These are phyloP conservation scores for Brassica juncea DNA, from an alignment of 345 rosid species.

Conservation along the genomic window DNA sequence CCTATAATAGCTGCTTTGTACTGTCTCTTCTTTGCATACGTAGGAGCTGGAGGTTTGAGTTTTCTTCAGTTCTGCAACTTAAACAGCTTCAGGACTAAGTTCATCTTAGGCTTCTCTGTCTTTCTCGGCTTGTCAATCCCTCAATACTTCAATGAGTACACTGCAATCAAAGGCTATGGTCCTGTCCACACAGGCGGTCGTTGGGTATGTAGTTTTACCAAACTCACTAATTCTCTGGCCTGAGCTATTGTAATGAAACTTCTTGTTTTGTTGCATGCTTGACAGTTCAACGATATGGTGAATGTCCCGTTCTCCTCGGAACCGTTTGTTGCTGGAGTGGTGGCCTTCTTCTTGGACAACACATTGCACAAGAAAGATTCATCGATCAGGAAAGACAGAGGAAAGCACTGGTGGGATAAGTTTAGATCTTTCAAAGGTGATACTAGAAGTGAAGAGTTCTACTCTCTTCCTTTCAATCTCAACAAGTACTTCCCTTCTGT, in stretches of 20 bases:
- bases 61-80: constrained; percentile 96
- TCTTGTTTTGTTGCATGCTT: constrained; percentile 4
- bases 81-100: constrained; percentile 78
- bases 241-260: constrained; percentile 14
- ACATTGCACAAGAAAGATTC: constrained; percentile 63
- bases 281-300: constrained; percentile 92
- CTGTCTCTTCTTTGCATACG: constrained; percentile 91
- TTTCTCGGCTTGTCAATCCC: constrained; percentile 92
- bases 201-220: constrained; percentile 63
- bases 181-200: constrained; percentile 81
- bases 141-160: constrained; percentile 93
- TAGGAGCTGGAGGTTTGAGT: constrained; percentile 89
- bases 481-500: constrained; percentile 95
- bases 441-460: constrained; percentile 80
- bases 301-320: constrained; percentile 92
- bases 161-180: constrained; percentile 85
- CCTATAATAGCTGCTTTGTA: constrained; percentile 85
- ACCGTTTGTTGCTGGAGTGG: constrained; percentile 81
- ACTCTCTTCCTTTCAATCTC: constrained; percentile 91
- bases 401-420: constrained; percentile 97
- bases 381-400: constrained; percentile 77
- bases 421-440: constrained; percentile 76
- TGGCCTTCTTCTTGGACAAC: constrained; percentile 85
- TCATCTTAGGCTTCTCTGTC: constrained; percentile 85
- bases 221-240: background rate